Evolutionary conservation across 106 monocot genomes (phyloP), one percentile per base, ranked within the genome.

Genomic region (Allium fistulosum): DNA sequence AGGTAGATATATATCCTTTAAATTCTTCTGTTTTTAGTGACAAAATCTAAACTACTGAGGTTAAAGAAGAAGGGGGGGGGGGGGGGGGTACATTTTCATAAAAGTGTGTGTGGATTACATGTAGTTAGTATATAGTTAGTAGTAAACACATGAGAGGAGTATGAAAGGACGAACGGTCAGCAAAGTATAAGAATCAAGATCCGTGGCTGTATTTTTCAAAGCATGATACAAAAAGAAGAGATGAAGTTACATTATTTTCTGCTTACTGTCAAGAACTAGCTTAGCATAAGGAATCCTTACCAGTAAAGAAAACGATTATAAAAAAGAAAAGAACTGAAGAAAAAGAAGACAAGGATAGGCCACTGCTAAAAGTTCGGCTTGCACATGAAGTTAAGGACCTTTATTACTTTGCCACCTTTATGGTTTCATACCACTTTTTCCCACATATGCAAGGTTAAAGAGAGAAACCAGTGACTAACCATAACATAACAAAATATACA

Each of bases 351-450:
- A n/a, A 49, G 16, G 64, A 48, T 64, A 49, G 17, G 53, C 15
- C 8, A 47, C 11, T 14, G 49, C 26, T 17, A 66, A 67, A 51
- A 46, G 9, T 9, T 1, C 66, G 26, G 51, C 66, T 67, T 67
- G 66, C 66, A 67, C 52, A 52, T 52, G 51, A 67, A 67, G 66
- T 52, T 67, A 27, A 52, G 66, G 66, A 67, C 66, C 66, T 52
- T 67, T 52, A 52, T 6, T 14, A 51, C 49, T 5, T 53, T 67
- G 50, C 66, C 59, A 15, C 18, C n/a, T 22, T 22, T 60, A 15
- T 37, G 17, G 6, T 60, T 60, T 60, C 7, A 53, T 13, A 53
- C 16, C 17, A 17, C 59, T 18, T 60, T 60, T 22, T 22, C 7
- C 22, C 59, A 60, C 22, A 55, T 55, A 55, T 55, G 15, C 53